Percentiles rank a stretch among this genome's conserved stretches.
Evolutionary conservation across 805 yeast species (phyloP).

Genomic region (Ogataea henricii): DNA sequence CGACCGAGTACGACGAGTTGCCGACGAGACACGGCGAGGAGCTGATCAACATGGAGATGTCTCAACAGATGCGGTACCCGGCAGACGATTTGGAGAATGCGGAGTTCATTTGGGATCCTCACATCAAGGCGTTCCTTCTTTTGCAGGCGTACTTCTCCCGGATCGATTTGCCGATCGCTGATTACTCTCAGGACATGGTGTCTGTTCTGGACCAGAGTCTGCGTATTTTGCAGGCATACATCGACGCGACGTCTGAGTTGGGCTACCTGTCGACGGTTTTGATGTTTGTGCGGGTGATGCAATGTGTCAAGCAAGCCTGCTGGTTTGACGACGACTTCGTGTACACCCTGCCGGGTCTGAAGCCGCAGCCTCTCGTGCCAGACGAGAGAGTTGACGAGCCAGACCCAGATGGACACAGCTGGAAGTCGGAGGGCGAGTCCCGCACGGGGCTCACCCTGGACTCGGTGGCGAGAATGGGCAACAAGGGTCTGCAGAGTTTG

Average conservation of each 20-base stretch:
- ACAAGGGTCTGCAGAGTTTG: conserved; percentile 36
- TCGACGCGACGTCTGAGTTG: conserved; percentile 85
- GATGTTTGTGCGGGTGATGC: conserved; percentile 70
- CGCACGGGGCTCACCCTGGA: conserved; percentile 34
- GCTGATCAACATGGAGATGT: conserved; percentile 79
- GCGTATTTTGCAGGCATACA: conserved; percentile 89
- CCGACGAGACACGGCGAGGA: conserved; percentile 94
- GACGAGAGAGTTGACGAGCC: conserved; percentile 17
- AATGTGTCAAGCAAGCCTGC: conserved; percentile 81
- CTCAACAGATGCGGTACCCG: conserved; percentile 67
- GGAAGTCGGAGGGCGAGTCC: conserved; percentile 10
- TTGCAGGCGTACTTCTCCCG: conserved; percentile 73
- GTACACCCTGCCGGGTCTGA: conserved; percentile 53
- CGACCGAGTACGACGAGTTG: conserved; percentile 80
- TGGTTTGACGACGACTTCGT: conserved; percentile 84
- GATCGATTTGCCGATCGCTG: conserved; percentile 87
- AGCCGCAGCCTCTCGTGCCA: conserved; percentile 8
- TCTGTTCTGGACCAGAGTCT: conserved; percentile 92
- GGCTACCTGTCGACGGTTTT: conserved; percentile 69
- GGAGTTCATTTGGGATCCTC: conserved; percentile 83
- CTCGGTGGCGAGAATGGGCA: conserved; percentile 44
- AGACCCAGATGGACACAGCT: conserved; percentile 38
- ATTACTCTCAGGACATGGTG: conserved; percentile 90
- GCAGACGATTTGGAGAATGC: conserved; percentile 56
- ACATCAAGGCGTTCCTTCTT: conserved; percentile 72